Percentiles rank a stretch among this genome's conserved stretches.
phyloP scores from a whole-genome alignment of 495 filamentous ascomycete genomes.

The Stereocaulon alpinum region DNA sequence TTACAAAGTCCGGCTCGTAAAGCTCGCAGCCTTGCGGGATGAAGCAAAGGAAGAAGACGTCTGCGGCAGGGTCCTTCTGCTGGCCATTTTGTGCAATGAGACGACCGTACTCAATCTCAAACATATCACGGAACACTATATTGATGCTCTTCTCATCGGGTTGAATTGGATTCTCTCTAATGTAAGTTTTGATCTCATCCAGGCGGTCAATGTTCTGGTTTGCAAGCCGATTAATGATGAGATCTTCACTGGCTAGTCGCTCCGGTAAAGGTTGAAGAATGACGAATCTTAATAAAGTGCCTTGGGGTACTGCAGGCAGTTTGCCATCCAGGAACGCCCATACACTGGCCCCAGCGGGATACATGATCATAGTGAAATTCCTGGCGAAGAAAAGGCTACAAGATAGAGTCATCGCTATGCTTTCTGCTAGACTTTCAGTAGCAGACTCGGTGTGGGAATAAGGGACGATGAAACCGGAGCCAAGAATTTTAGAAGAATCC shows the following conservation, averaged over 20 bases:
- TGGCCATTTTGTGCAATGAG: conserved; percentile 13
- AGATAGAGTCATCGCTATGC: conserved; percentile 19
- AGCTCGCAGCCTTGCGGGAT: conserved; percentile 21
- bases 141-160: conserved; percentile 10
- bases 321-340: conserved; percentile 15
- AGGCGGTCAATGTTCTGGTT: conserved; percentile 21
- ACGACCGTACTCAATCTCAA: conserved; percentile 18
- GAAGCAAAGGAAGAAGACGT: conserved; percentile 33
- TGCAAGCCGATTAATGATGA: background rate
- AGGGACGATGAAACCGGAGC: conserved; percentile 31
- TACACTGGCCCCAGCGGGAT: conserved; percentile 11
- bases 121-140: conserved; percentile 16
- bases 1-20: conserved; percentile 8
- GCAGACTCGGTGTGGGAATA: conserved; percentile 28
- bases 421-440: conserved; percentile 25
- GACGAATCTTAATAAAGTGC: conserved; percentile 11
- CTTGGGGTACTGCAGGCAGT: background rate
- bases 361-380: conserved; percentile 14
- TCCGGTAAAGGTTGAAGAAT: conserved; percentile 10
- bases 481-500: conserved; percentile 10
- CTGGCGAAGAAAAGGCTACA: conserved; percentile 15
- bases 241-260: background rate
- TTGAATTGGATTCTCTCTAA: conserved; percentile 7
- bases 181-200: conserved; percentile 6
- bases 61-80: conserved; percentile 14